These are phyloP conservation scores for Monilinia vaccinii-corymbosi DNA, from an alignment of 2,329 filamentous ascomycete genomes.

Conservation along the genomic window DNA sequence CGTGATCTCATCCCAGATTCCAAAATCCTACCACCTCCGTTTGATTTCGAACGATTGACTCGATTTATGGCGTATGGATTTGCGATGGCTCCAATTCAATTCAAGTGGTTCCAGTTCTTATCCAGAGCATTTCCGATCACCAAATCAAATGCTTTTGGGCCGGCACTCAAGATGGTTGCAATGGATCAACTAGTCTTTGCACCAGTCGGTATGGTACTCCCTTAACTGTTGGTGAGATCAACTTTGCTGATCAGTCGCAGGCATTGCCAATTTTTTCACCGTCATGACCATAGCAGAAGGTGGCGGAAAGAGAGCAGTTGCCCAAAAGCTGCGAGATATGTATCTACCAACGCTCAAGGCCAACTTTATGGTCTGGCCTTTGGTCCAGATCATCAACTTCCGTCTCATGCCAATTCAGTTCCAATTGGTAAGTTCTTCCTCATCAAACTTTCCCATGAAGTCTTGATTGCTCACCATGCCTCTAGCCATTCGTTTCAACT, in stretches of 20 bases:
- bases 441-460: neutral
- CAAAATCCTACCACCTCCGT: slow-evolving; percentile 62
- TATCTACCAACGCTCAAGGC: slow-evolving; percentile 91
- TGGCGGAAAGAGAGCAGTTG: slow-evolving; percentile 69
- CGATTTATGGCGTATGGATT: slow-evolving; percentile 98
- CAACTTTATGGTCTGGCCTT: slow-evolving; percentile 91
- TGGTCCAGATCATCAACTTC: slow-evolving; percentile 96
- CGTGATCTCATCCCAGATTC: slow-evolving; percentile 59
- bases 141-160: slow-evolving; percentile 62
- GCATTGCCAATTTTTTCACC: slow-evolving; percentile 82
- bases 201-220: slow-evolving; percentile 55
- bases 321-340: slow-evolving; percentile 83
- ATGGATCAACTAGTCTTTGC: slow-evolving; percentile 93
- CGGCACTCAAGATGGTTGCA: slow-evolving; percentile 81
- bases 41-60: slow-evolving; percentile 90
- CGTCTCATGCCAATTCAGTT: slow-evolving; percentile 89
- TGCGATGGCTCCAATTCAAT: slow-evolving; percentile 89
- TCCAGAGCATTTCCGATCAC: slow-evolving; percentile 75
- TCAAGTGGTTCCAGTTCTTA: slow-evolving; percentile 90
- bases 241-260: slow-evolving; percentile 30
- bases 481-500: slow-evolving; percentile 86
- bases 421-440: slow-evolving; percentile 68
- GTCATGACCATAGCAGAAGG: slow-evolving; percentile 96
- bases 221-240: neutral
- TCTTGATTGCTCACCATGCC: slow-evolving; percentile 11